A percentile compares a stretch with the other conserved stretches of the same genome.
Evolutionary conservation across 345 rosid genomes (phyloP).

Genomic region (Atalantia buxifolia): DNA sequence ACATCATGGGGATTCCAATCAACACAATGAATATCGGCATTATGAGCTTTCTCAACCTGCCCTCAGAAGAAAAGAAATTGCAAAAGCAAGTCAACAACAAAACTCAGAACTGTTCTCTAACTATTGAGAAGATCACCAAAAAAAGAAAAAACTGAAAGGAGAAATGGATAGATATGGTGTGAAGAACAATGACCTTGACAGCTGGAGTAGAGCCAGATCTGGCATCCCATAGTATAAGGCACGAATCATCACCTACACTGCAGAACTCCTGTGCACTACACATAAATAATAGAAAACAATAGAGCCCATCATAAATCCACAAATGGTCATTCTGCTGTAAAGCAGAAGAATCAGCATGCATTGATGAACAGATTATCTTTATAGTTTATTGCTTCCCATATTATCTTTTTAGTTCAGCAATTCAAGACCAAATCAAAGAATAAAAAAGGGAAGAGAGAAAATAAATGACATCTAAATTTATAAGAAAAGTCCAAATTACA

Average conservation of each 20-base stretch:
- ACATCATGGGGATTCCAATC: slow-evolving; percentile 72
- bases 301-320: not conserved
- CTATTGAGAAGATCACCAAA: not conserved
- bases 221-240: slow-evolving; percentile 72
- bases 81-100: not conserved
- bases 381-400: not conserved
- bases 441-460: not conserved
- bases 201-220: slow-evolving; percentile 50
- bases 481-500: not conserved
- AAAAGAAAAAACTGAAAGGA: not conserved
- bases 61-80: not conserved
- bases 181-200: slow-evolving; percentile 42
- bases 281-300: slow-evolving; percentile 4
- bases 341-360: not conserved
- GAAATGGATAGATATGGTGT: not conserved
- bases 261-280: slow-evolving; percentile 58
- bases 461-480: not conserved
- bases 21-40: slow-evolving; percentile 66
- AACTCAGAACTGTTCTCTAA: not conserved
- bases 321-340: not conserved
- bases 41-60: slow-evolving; percentile 70
- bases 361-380: not conserved
- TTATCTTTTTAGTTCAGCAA: not conserved
- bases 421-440: not conserved
- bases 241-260: slow-evolving; percentile 73